Evolutionary conservation across 176 grass and related monocot species (phyloP).

Genomic region (Stipa capillata): DNA sequence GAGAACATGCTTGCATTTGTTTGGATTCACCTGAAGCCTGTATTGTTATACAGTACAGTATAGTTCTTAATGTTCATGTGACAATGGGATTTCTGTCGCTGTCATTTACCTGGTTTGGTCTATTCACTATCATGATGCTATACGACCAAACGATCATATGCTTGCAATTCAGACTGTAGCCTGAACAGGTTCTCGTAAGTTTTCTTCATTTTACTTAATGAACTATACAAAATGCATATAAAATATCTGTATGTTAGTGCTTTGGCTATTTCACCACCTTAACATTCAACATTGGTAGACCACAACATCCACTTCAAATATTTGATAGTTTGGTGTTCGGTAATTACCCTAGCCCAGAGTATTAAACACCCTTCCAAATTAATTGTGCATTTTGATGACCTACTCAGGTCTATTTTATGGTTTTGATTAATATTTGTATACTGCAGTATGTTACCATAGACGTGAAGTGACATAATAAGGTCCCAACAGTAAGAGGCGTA

Average conservation of each 20-base stretch:
- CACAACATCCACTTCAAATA: background rate
- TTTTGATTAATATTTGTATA: background rate
- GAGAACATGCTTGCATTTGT: background rate
- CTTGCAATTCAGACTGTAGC: background rate
- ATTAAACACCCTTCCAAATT: background rate
- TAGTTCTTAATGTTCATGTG: background rate
- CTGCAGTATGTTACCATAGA: background rate
- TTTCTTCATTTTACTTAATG: background rate
- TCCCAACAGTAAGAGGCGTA: background rate
- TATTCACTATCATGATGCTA: background rate
- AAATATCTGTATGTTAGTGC: background rate
- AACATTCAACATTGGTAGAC: background rate
- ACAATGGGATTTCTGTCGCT: background rate
- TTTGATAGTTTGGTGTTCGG: background rate
- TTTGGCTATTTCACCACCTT: background rate
- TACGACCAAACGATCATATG: background rate
- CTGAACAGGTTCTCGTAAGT: background rate
- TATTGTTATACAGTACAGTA: background rate
- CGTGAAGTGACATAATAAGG: background rate
- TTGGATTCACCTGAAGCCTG: background rate
- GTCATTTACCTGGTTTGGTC: background rate
- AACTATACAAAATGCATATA: background rate
- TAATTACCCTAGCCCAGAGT: background rate
- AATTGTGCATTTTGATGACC: background rate
- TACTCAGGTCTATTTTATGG: background rate